Percentiles rank a stretch among this genome's conserved stretches.
Conservation (phyloP, 768 basidiomycete species). For the Termitomyces sp. region DNA sequence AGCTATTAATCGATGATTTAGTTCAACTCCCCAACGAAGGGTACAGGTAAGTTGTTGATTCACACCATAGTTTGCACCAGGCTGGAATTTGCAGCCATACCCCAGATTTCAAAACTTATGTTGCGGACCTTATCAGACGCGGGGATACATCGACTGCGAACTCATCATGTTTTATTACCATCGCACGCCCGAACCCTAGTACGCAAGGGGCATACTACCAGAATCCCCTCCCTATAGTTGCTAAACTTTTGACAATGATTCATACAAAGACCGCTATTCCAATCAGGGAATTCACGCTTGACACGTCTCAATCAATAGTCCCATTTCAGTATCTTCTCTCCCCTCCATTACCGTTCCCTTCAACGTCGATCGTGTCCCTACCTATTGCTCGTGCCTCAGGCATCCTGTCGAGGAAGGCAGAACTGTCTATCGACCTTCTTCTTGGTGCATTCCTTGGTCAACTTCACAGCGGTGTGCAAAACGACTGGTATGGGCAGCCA, state of each 20-base stretch:
- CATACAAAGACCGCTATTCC: constrained; percentile 46
- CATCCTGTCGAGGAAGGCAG: constrained; percentile 35
- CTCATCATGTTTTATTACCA: constrained; percentile 28
- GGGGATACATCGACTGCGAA: constrained; percentile 7
- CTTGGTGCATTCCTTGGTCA: constrained; percentile 59
- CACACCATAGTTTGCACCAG: background rate
- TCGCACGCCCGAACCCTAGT: constrained; percentile 18
- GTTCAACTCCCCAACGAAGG: constrained; percentile 14
- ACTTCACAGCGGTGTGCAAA: constrained; percentile 64
- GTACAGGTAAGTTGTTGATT: constrained; percentile 13
- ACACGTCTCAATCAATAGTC: constrained; percentile 40
- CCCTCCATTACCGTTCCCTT: constrained; percentile 34
- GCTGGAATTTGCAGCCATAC: constrained; percentile 11
- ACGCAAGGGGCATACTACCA: constrained; percentile 23
- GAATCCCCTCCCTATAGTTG: constrained; percentile 36
- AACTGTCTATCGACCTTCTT: constrained; percentile 51
- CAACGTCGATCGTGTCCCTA: constrained; percentile 32
- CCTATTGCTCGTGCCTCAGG: constrained; percentile 33
- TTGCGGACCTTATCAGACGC: constrained; percentile 14
- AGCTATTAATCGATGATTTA: constrained; percentile 11
- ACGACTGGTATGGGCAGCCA: constrained; percentile 72
- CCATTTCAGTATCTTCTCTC: constrained; percentile 55
- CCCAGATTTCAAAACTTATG: constrained; percentile 17
- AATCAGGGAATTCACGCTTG: constrained; percentile 45
- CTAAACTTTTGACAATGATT: constrained; percentile 39